These are phyloP conservation scores for Solanum pimpinellifolium DNA, from an alignment of 257 asterid species.

Conservation along the genomic window DNA sequence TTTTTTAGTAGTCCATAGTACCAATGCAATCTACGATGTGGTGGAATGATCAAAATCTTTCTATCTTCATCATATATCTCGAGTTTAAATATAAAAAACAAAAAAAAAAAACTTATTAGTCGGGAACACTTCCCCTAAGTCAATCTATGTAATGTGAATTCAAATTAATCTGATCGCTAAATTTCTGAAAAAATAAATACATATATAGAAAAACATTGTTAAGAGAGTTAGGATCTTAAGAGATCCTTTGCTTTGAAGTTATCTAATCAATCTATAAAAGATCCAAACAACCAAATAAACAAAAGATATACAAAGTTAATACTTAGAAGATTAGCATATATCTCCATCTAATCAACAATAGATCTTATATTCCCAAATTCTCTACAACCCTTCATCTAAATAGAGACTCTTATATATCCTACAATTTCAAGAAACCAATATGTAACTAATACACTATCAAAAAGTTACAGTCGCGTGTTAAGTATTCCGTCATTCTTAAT, in stretches of 20 bases:
- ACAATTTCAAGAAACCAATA: not conserved
- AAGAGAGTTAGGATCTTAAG: not conserved
- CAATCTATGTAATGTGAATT: not conserved
- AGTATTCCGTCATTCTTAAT: not conserved
- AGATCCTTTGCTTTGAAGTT: not conserved
- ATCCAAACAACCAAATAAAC: not conserved
- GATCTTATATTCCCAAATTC: not conserved
- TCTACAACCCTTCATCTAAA: not conserved
- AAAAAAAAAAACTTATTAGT: not conserved
- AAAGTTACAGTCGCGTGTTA: not conserved
- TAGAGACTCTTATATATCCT: not conserved
- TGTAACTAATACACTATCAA: not conserved
- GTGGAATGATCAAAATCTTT: not conserved
- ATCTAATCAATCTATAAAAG: not conserved
- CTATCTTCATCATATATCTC: not conserved
- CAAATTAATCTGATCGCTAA: rapidly evolving
- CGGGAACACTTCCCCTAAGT: not conserved
- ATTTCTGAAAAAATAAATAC: not conserved
- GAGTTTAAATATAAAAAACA: not conserved
- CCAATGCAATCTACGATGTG: not conserved
- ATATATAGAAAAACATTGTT: not conserved
- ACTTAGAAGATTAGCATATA: not conserved
- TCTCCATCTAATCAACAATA: not conserved
- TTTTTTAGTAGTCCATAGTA: not conserved
- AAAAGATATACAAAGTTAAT: not conserved